These are phyloP conservation scores for Salix suchowensis DNA, from an alignment of 345 rosid genomes.

Conservation along the genomic window DNA sequence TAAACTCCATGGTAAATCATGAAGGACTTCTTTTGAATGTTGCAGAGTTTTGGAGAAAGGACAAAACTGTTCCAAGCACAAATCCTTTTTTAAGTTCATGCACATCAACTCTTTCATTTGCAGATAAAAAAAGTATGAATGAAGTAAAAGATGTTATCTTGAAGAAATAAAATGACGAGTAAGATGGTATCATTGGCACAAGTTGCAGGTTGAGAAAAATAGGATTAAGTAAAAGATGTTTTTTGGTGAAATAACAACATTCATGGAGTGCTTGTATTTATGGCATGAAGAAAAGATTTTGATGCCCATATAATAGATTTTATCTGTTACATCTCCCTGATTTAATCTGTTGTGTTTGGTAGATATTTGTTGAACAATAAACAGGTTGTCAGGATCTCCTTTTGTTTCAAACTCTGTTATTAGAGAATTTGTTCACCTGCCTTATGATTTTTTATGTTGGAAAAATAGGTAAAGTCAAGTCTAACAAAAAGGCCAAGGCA, in stretches of 20 bases:
- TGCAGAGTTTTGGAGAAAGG: not conserved
- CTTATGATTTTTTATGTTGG: slow-evolving; percentile 10
- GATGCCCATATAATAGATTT: not conserved
- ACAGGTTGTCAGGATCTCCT: not conserved
- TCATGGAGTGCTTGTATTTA: not conserved
- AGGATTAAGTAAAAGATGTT: not conserved
- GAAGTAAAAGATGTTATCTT: not conserved
- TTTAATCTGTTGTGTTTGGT: not conserved
- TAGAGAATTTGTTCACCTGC: not conserved
- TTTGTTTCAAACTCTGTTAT: not conserved
- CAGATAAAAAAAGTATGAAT: too few species aligned
- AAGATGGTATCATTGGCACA: not conserved
- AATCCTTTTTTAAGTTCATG: not conserved
- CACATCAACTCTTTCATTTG: not conserved
- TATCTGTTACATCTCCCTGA: not conserved
- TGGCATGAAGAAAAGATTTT: not conserved
- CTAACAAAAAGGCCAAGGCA: slow-evolving; percentile 52
- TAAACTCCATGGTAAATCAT: not conserved
- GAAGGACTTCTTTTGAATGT: not conserved
- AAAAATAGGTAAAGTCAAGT: slow-evolving; percentile 53
- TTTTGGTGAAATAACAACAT: not conserved
- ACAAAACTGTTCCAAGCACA: not conserved
- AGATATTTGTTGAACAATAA: not conserved
- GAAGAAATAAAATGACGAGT: not conserved
- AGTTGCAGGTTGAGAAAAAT: too few species aligned